phyloP scores from a whole-genome alignment of 345 rosid species.

The Acer negundo region DNA sequence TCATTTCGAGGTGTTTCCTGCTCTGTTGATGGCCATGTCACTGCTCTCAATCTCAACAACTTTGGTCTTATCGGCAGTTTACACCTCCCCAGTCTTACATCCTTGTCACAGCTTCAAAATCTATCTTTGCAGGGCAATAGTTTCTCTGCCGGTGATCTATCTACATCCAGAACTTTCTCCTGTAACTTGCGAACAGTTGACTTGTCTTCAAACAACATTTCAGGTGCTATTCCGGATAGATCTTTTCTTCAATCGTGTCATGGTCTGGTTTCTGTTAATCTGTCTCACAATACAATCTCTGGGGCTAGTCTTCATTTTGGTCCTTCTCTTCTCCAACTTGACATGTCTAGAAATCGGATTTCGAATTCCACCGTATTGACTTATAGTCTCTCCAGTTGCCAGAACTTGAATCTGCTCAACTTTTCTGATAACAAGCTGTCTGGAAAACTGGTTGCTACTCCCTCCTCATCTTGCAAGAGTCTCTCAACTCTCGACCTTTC shows the following conservation, averaged over 20 bases:
- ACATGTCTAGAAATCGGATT: constrained; percentile 52
- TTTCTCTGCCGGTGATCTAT: constrained; percentile 54
- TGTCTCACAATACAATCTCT: constrained; percentile 59
- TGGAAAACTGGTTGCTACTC: constrained; percentile 46
- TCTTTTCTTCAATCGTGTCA: constrained; percentile 47
- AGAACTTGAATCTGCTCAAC: constrained; percentile 63
- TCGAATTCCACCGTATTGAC: constrained; percentile 47
- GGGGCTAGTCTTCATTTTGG: constrained; percentile 49
- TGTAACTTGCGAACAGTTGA: constrained; percentile 65
- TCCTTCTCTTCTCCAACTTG: constrained; percentile 54
- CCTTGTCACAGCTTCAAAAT: constrained; percentile 52
- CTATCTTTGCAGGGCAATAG: constrained; percentile 54
- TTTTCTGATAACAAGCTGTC: constrained; percentile 63
- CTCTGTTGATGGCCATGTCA: constrained; percentile 48
- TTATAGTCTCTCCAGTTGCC: constrained; percentile 53
- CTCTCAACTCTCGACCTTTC: constrained; percentile 75
- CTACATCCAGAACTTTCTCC: constrained; percentile 25
- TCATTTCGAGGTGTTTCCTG: constrained; percentile 80
- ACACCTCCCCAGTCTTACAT: constrained; percentile 51
- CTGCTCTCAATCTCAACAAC: constrained; percentile 53
- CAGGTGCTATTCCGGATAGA: constrained; percentile 42
- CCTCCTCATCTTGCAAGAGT: constrained; percentile 41
- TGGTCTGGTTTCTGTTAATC: constrained; percentile 42
- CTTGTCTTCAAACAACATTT: constrained; percentile 64
- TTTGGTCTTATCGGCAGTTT: constrained; percentile 54